Percentiles rank a stretch among this genome's conserved stretches.
Evolutionary conservation across 305 asterid genomes (phyloP).

Genomic region (Solanum hybrid): DNA sequence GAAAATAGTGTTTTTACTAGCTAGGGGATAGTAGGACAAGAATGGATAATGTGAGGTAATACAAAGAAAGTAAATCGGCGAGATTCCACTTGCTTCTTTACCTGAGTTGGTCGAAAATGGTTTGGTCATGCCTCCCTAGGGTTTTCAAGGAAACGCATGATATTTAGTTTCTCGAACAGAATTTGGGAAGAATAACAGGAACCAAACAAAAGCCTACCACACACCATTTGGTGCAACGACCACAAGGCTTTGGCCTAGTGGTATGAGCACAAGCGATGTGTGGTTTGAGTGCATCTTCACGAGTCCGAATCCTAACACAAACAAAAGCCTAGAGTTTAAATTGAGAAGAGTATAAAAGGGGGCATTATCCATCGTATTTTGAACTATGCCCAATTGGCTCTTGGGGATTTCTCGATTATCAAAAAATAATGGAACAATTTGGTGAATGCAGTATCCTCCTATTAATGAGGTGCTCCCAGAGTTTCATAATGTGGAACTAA

Average conservation of each 20-base stretch:
- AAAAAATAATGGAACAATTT: neutral
- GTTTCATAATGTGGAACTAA: neutral
- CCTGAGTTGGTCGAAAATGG: neutral
- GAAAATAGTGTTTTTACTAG: neutral
- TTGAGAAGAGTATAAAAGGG: neutral
- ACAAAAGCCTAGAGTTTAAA: neutral
- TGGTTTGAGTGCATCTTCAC: neutral
- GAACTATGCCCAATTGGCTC: neutral
- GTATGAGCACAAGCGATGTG: neutral
- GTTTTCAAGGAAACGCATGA: neutral
- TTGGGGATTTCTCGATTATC: neutral
- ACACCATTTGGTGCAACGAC: neutral
- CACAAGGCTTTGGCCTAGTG: neutral
- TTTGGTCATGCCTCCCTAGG: neutral
- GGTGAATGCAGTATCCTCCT: neutral
- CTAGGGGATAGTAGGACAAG: neutral
- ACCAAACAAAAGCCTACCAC: neutral
- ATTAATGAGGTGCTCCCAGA: neutral
- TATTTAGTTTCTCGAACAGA: neutral
- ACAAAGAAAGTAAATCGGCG: neutral
- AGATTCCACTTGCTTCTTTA: neutral
- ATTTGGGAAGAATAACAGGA: neutral
- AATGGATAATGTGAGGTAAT: neutral
- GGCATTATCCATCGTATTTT: neutral
- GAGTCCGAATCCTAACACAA: neutral